Conservation (phyloP, 768 basidiomycete species). For the Terana coerulea region DNA sequence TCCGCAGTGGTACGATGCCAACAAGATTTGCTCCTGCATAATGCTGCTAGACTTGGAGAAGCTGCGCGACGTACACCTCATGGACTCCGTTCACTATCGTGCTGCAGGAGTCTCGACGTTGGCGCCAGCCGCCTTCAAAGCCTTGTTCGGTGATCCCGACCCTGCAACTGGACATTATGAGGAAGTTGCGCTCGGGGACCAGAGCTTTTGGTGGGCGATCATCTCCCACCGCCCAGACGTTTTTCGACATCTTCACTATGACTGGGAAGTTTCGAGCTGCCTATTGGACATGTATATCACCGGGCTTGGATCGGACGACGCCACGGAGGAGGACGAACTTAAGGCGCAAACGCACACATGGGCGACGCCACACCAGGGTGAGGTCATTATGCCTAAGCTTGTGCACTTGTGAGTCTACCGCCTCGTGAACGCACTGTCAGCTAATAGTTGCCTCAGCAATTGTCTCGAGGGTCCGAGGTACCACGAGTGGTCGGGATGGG, state of each 20-base stretch:
- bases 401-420: constrained; percentile 43
- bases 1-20: constrained; percentile 42
- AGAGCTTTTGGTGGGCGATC: constrained; percentile 54
- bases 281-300: constrained; percentile 43
- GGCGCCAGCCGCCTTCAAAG: constrained; percentile 38
- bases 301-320: constrained; percentile 38
- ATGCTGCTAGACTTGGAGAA: constrained; percentile 49
- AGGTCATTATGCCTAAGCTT: constrained; percentile 41
- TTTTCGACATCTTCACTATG: constrained; percentile 39
- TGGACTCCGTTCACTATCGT: constrained; percentile 43
- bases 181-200: constrained; percentile 45
- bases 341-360: constrained; percentile 30
- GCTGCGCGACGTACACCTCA: constrained; percentile 39
- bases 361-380: constrained; percentile 39
- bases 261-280: constrained; percentile 50
- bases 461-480: constrained; percentile 33
- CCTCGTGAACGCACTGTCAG: constrained; percentile 1
- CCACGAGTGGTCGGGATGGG: constrained; percentile 44
- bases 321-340: constrained; percentile 33
- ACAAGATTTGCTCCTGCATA: constrained; percentile 44
- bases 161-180: constrained; percentile 33
- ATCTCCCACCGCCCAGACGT: constrained; percentile 38
- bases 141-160: constrained; percentile 40
- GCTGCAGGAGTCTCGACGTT: constrained; percentile 30
- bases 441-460: constrained; percentile 27